Evolutionary conservation across 768 basidiomycete genomes (phyloP), one percentile per base, ranked within the genome.

Genomic region (Mycena crocata): DNA sequence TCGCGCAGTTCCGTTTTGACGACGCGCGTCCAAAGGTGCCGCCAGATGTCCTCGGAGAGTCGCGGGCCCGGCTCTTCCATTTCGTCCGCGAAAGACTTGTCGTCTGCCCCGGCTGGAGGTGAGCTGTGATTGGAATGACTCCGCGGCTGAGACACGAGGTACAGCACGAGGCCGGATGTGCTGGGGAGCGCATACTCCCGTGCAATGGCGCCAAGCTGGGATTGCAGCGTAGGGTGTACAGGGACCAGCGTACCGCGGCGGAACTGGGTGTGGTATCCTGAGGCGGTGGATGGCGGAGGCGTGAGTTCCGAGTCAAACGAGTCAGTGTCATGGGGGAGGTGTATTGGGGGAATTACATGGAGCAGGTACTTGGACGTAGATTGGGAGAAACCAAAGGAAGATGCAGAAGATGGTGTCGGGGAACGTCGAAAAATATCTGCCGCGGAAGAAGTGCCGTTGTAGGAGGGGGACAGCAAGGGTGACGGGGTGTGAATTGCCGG

Each of bases 131-230:
- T n/a, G n/a, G 21, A 28, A 10, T 14, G 5, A 17, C 6, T 9
- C 32, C 44, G 44, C n/a, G 48, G 57, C 28, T 70, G 65, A 14
- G 79, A 82, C 46, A 93, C 86, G 49, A 98, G 87, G 77, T 96
- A 98, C 2, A 98, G 83, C 45, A 93, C 83, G 50, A 98, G 79
- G 7, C 96, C 96, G 17, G 87, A 79, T 0, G 93, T 94, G 70
- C 91, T 94, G 1, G 96, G 96, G 21, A 99, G 82, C 3, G 93
- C 93, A 73, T 96, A 99, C 79, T 98, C 96, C 78, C 90, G 91
- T 17, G 96, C 95, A 56, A 99, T 98, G 9, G 94, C 93, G 24
- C 84, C 83, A 13, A 98, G 80, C 75, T 98, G 96, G 1, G 90
- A 86, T 44, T 94, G 90, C 1, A 99, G 81, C 0, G 91, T 94